phyloP scores from a whole-genome alignment of 257 asterid species.

The Echium plantagineum region DNA sequence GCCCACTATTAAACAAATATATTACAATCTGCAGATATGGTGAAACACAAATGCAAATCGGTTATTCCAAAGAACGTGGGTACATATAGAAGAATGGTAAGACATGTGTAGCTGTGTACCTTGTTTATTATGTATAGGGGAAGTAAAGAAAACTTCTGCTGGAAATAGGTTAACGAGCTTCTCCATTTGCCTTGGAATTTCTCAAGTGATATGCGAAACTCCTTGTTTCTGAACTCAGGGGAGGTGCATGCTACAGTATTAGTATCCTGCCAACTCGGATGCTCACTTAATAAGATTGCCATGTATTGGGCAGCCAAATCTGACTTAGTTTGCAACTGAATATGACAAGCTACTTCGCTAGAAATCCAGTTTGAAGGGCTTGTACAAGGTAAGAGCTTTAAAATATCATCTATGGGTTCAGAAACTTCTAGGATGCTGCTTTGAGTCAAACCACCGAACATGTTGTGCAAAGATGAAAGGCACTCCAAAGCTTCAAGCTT shows the following conservation, averaged over 20 bases:
- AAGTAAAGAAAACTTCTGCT: constrained; percentile 54
- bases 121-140: constrained; percentile 44
- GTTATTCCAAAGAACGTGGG: constrained; percentile 14
- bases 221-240: constrained; percentile 37
- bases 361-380: constrained; percentile 75
- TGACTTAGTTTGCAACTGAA: constrained; percentile 38
- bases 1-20: constrained; percentile 39
- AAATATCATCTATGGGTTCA: constrained; percentile 38
- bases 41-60: constrained; percentile 15
- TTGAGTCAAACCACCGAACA: constrained; percentile 35
- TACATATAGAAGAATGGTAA: constrained; percentile 13
- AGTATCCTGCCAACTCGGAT: constrained; percentile 53
- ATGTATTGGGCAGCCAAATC: constrained; percentile 64
- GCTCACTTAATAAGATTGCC: constrained; percentile 50
- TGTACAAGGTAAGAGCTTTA: constrained; percentile 27
- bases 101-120: constrained; percentile 36
- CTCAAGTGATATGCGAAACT: constrained; percentile 34
- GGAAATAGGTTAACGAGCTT: constrained; percentile 43
- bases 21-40: constrained; percentile 37
- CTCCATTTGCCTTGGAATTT: constrained; percentile 37
- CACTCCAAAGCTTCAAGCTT: constrained; percentile 96
- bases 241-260: constrained; percentile 17
- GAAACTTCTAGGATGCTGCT: constrained; percentile 33
- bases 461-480: constrained; percentile 46
- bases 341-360: constrained; percentile 35